These are phyloP conservation scores for Colletotrichum sansevieriae DNA, from an alignment of 2,329 filamentous ascomycete genomes.

Conservation along the genomic window DNA sequence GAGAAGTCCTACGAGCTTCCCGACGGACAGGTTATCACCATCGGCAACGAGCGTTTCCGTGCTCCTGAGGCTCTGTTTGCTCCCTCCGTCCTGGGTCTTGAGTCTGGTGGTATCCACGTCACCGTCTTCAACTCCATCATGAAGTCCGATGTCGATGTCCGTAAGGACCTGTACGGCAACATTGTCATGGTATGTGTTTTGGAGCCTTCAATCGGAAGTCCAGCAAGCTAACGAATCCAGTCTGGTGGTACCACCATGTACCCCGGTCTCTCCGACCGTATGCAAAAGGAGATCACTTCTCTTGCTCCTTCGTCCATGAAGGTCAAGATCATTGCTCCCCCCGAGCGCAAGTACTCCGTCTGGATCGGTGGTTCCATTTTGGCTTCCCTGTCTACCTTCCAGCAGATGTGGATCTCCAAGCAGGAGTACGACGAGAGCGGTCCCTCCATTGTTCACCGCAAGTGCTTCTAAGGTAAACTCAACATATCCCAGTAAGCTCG, in stretches of 20 bases:
- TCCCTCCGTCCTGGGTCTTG: constrained; percentile 97
- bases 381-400: constrained; percentile 99
- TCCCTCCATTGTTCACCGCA: constrained; percentile 99
- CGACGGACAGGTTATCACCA: constrained; percentile 99
- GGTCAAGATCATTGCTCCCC: constrained; percentile 99
- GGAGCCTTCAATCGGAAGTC: not conserved
- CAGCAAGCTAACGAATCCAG: constrained; percentile 63
- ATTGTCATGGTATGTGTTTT: constrained; percentile 95
- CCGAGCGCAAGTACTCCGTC: constrained; percentile 99
- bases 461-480: constrained; percentile 95
- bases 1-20: constrained; percentile 99
- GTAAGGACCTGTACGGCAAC: constrained; percentile 99
- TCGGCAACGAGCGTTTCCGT: constrained; percentile 99
- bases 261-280: constrained; percentile 99
- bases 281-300: constrained; percentile 99
- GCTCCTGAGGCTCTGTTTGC: constrained; percentile 99
- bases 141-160: constrained; percentile 99
- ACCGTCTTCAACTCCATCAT: constrained; percentile 99
- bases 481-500: not conserved
- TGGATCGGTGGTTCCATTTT: constrained; percentile 99
- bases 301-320: constrained; percentile 99
- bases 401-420: constrained; percentile 99
- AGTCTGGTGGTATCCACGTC: constrained; percentile 98
- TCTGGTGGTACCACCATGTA: constrained; percentile 99
- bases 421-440: constrained; percentile 99